Base-by-base conservation (phyloP, 495 filamentous ascomycete species). In the Polyplosphaeria fusca region DNA sequence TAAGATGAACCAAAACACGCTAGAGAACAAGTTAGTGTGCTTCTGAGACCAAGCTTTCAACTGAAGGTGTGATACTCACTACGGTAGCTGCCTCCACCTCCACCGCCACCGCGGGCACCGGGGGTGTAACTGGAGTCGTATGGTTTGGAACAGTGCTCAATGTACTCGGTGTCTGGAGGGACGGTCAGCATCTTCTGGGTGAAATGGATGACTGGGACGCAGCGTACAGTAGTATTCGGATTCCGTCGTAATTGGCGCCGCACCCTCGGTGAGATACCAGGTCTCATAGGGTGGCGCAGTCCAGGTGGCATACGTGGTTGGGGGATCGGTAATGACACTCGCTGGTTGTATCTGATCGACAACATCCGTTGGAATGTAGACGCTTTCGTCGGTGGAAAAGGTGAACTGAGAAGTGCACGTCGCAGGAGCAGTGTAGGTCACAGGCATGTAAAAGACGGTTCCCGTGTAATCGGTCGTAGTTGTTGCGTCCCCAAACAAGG, bases 391-490 rank as follows among this genome's bases (percentile, higher is more conserved):
- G 4, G 52, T 55, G 14, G 25, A 25, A 19, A 22, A 55, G n/a
- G 25, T 47, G 42, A 47, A 55, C 5, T 22, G 14, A 2, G 27
- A 26, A 14, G 52, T 16, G 30, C 52, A 55, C 5, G 27, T 46
- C 9, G 52, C 18, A 14, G 52, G 52, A 16, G 52, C 42, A 18
- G 52, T 55, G 14, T 47, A 55, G 1, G 42, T 46, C 2, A 55
- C 52, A 7, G 26, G 27, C 52, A 55, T 55, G 2, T 2, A 27
- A 28, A 38, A 55, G 19, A 38, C 4, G 5, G 28, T 47, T 2
- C 20, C 16, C 18, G 35, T 42, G 5, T 12, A 13, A 5, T 12
- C 13, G 4, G 47, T 5, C 25, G 9, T 9, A 13, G 28, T 40
- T 12, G 47, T 18, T 4, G 16, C 20, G 46, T 11, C 4, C n/a